These are phyloP conservation scores for Suhomyces anneliseae DNA, from an alignment of 1,139 yeast species.

Conservation along the genomic window DNA sequence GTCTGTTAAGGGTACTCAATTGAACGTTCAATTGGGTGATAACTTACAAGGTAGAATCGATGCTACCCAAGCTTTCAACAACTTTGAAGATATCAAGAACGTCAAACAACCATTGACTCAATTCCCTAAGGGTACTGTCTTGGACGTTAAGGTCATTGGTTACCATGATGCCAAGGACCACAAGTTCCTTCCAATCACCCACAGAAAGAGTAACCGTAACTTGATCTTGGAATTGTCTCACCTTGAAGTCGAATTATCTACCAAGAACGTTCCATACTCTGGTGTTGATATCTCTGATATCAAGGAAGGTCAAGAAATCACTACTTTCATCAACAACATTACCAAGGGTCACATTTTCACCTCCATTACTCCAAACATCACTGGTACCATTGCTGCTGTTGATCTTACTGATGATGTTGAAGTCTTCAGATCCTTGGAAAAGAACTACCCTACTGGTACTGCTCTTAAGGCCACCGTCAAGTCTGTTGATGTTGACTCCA, in stretches of 20 bases:
- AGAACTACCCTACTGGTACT: slow-evolving; percentile 66
- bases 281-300: slow-evolving; percentile 40
- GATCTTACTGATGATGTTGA: slow-evolving; percentile 62
- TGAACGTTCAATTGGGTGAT: slow-evolving; percentile 75
- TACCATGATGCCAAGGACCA: slow-evolving; percentile 73
- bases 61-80: slow-evolving; percentile 66
- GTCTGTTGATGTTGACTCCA: slow-evolving; percentile 54
- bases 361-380: slow-evolving; percentile 64
- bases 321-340: slow-evolving; percentile 55
- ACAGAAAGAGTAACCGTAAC: slow-evolving; percentile 52
- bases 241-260: slow-evolving; percentile 33
- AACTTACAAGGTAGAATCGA: slow-evolving; percentile 81
- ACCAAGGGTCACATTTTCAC: slow-evolving; percentile 63
- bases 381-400: slow-evolving; percentile 67
- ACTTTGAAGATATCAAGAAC: slow-evolving; percentile 56
- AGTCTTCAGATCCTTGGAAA: slow-evolving; percentile 51
- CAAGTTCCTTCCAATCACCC: slow-evolving; percentile 67
- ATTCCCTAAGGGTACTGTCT: slow-evolving; percentile 57
- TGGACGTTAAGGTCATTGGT: slow-evolving; percentile 73
- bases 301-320: slow-evolving; percentile 42
- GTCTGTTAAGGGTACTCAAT: slow-evolving; percentile 69
- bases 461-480: slow-evolving; percentile 63
- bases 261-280: slow-evolving; percentile 21
- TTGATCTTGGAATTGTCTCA: slow-evolving; percentile 67
- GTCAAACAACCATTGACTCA: slow-evolving; percentile 56